Evolutionary conservation across 345 rosid species (phyloP).

Genomic region (Abelmoschus esculentus): DNA sequence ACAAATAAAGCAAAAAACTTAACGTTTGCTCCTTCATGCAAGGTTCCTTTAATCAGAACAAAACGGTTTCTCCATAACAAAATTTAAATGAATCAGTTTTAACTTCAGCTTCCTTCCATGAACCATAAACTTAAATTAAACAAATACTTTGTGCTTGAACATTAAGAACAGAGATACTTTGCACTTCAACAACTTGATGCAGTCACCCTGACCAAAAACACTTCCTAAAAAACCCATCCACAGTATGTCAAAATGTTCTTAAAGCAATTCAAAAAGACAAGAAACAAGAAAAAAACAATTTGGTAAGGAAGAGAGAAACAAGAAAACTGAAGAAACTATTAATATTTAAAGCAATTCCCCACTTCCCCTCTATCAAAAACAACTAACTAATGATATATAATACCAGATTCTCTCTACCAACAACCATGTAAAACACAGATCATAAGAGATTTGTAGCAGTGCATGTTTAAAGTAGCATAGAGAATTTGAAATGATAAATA

Average conservation of each 20-base stretch:
- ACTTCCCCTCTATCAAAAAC: no score
- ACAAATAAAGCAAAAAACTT: constrained; percentile 10
- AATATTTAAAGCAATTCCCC: no score
- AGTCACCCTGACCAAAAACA: constrained; percentile 26
- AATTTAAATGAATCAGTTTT: no score
- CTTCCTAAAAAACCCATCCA: constrained; percentile 22
- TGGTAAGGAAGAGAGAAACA: no score
- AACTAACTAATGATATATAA: no score
- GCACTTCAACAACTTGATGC: constrained; percentile 28
- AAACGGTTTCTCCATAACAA: background rate
- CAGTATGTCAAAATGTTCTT: constrained; percentile 35
- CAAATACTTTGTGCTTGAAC: constrained; percentile 17
- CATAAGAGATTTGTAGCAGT: background rate
- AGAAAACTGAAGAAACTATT: no score
- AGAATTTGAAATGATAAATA: background rate
- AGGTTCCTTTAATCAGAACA: constrained; percentile 7
- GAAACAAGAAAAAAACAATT: no score
- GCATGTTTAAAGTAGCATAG: background rate
- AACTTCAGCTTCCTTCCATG: no score
- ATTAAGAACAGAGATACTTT: constrained; percentile 11
- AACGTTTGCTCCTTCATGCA: constrained; percentile 11
- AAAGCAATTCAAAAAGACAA: no score
- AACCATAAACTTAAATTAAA: no score
- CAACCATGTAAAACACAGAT: background rate
- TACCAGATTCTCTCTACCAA: no score